phyloP scores from a whole-genome alignment of 305 asterid genomes.

The Euphrasia arctica region DNA sequence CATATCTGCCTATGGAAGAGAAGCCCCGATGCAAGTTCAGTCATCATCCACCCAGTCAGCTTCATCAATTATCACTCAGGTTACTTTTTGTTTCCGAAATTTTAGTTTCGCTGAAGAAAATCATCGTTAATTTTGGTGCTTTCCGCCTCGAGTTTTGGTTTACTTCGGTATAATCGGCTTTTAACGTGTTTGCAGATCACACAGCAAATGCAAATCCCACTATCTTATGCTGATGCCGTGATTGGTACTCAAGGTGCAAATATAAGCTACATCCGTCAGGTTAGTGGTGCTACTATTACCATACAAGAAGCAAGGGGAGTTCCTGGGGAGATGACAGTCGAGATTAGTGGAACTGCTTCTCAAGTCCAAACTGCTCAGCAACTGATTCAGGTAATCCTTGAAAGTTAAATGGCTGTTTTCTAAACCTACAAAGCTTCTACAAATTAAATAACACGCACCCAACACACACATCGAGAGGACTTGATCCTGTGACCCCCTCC shows the following conservation, averaged over 20 bases:
- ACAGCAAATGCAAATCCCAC: conserved; percentile 87
- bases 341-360: conserved; percentile 88
- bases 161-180: too few relatives aligned
- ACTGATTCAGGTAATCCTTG: conserved; percentile 69
- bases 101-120: not conserved
- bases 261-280: conserved; percentile 88
- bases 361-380: conserved; percentile 98
- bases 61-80: conserved; percentile 84
- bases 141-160: not conserved
- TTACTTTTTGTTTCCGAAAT: conserved; percentile 22
- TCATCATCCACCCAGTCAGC: conserved; percentile 66
- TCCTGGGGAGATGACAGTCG: conserved; percentile 97
- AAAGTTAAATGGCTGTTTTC: not conserved
- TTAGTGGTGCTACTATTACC: conserved; percentile 91
- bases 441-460: too few relatives aligned
- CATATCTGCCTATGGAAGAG: conserved; percentile 88
- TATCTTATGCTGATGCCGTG: conserved; percentile 93
- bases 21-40: conserved; percentile 59
- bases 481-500: too few relatives aligned
- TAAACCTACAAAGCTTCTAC: not conserved
- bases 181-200: conserved; percentile 46
- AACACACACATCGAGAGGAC: too few relatives aligned
- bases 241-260: conserved; percentile 90
- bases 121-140: not conserved
- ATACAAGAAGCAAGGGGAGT: conserved; percentile 92